Evolutionary conservation across 805 yeast species (phyloP), one percentile per base, ranked within the genome.

Genomic region (Wickerhamiella alocasiicola): DNA sequence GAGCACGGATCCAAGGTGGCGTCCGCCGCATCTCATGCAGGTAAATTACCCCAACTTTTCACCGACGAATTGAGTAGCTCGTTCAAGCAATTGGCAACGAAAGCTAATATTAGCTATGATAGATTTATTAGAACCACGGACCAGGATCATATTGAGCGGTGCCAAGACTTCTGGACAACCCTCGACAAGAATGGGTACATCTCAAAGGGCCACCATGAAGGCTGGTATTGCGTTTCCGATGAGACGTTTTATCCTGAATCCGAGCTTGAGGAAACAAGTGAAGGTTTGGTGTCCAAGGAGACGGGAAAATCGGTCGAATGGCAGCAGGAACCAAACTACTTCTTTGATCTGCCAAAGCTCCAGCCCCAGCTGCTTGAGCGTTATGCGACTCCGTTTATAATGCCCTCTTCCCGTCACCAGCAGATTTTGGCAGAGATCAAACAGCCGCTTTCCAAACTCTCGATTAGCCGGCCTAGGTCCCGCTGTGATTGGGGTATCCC

Each of bases 1-100:
- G 98, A 91, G 59, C 98, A 91, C 57, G 98, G 98, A 0, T 62
- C 85, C 41, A 91, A 91, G 63, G 88, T 88, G 23, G 94, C 83
- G 51, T 66, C 72, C n/a, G 96, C 93, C 0, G 94, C 95, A 0
- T 65, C 63, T 23, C 65, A 64, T 43, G 68, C 66, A 5, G 66
- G 67, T 0, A 55, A 58, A n/a, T 61, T 62, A 1, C 83, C 95
- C 1, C 69, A 78, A 52, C 54, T 57, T 32, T 80, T 87, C 51
- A 93, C 85, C 17, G 94, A 88, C 55, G 60, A 60, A 11, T 69
- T 83, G 2, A 72, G 83, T 1, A 54, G 61, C 3, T 75, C 74
- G 42, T 91, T 91, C 61, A 69, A 70, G 49, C 56, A 55, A 1
- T 63, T 91, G 37, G 88, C 94, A 0, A 49, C 57, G n/a, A 46